phyloP scores from a whole-genome alignment of 495 filamentous ascomycete species.

The Aspergillus asperescens region DNA sequence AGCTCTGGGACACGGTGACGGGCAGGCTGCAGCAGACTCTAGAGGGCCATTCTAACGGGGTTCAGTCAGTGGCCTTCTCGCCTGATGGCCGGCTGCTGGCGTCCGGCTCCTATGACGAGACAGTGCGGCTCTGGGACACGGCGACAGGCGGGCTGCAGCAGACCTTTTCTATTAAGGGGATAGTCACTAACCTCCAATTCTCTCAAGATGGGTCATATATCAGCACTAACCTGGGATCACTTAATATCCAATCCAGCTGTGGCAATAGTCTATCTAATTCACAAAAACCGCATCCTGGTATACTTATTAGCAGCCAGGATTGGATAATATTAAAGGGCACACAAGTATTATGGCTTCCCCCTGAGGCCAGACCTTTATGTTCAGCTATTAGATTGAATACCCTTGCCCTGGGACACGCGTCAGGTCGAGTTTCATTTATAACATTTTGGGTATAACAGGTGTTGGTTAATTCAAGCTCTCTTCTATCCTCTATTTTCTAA shows the following conservation, averaged over 20 bases:
- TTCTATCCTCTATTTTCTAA: not conserved
- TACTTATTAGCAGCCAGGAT: not conserved
- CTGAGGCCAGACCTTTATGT: not conserved
- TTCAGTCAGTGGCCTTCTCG: slow-evolving; percentile 7
- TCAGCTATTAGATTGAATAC: not conserved
- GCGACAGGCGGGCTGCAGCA: not conserved
- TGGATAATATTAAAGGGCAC: not conserved
- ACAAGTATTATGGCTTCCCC: not conserved
- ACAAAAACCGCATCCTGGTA: not conserved
- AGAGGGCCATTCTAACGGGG: slow-evolving; percentile 3
- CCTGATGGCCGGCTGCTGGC: slow-evolving; percentile 8
- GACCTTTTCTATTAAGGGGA: not conserved
- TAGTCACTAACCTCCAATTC: not conserved
- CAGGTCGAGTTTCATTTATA: slow-evolving; percentile 1
- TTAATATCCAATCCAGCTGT: not conserved
- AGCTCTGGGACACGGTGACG: slow-evolving; percentile 20
- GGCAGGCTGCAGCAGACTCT: slow-evolving; percentile 21
- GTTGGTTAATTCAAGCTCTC: not conserved
- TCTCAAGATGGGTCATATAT: not conserved
- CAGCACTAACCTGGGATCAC: not conserved
- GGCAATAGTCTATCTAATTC: not conserved
- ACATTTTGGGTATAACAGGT: not conserved
- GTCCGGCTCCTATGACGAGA: not conserved
- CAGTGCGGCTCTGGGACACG: not conserved
- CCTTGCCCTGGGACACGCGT: not conserved